These are phyloP conservation scores for Fusarium papillatum DNA, from an alignment of 2,329 filamentous ascomycete genomes.

Conservation along the genomic window DNA sequence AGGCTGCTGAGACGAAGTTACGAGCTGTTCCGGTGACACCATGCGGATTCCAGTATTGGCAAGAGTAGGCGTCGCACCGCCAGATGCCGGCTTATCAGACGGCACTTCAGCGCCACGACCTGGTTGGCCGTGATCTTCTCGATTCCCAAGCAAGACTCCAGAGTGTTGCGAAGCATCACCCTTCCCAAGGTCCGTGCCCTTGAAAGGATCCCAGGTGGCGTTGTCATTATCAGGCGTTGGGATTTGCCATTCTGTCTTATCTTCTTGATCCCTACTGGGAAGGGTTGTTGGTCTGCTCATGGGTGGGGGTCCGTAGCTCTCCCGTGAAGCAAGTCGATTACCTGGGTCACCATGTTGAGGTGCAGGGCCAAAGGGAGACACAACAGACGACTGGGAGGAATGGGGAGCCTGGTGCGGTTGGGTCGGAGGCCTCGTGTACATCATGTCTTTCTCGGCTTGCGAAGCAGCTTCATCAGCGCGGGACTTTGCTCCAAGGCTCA, in stretches of 20 bases:
- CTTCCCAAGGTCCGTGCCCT: constrained; percentile 26
- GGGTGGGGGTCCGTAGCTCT: constrained; percentile 23
- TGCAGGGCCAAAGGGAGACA: constrained; percentile 33
- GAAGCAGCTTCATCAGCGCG: constrained; percentile 39
- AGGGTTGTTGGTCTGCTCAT: constrained; percentile 19
- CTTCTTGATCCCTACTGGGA: constrained; percentile 32
- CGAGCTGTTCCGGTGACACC: constrained; percentile 33
- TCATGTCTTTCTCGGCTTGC: constrained; percentile 39
- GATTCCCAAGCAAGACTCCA: constrained; percentile 14
- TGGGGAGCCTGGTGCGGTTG: constrained; percentile 36
- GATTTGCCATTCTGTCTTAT: constrained; percentile 38
- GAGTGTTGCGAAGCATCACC: constrained; percentile 25
- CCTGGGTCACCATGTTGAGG: constrained; percentile 37
- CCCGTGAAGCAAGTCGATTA: constrained; percentile 38
- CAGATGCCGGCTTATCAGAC: constrained; percentile 22
- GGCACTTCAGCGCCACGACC: constrained; percentile 5
- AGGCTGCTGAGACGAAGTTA: constrained; percentile 18
- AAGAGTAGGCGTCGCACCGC: constrained; percentile 26
- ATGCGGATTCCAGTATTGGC: constrained; percentile 36
- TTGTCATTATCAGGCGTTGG: constrained; percentile 34
- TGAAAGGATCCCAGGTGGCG: constrained; percentile 41
- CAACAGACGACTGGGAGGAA: constrained; percentile 40
- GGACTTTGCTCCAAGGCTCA: constrained; percentile 53
- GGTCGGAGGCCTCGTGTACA: constrained; percentile 29
- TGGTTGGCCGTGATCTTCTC: constrained; percentile 9